A percentile compares a stretch with the other conserved stretches of the same genome.
Conservation (phyloP, 768 basidiomycete genomes). For the Rhizopogon vulgaris region DNA sequence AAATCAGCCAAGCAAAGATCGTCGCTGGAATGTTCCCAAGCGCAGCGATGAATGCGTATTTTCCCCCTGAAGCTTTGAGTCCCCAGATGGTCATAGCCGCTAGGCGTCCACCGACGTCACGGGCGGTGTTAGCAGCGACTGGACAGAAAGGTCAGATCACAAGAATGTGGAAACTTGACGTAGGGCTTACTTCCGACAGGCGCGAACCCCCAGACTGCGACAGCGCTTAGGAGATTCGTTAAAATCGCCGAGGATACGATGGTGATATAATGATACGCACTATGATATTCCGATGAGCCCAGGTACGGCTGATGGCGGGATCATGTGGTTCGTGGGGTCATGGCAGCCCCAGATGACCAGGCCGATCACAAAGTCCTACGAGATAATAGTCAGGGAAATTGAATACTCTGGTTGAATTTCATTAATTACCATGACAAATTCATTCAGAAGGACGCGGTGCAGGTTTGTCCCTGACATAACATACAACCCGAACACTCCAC, state of each 20-base stretch:
- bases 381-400: background rate
- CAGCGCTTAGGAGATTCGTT: constrained; percentile 31
- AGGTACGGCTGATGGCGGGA: constrained; percentile 48
- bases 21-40: constrained; percentile 65
- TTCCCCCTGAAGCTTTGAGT: constrained; percentile 40
- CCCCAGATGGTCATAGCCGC: constrained; percentile 61
- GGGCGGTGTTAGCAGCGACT: constrained; percentile 63
- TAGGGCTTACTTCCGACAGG: constrained; percentile 35
- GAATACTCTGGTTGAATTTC: background rate
- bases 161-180: constrained; percentile 6
- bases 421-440: constrained; percentile 29
- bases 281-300: constrained; percentile 53
- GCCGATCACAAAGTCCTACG: constrained; percentile 41
- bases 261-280: constrained; percentile 29
- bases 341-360: constrained; percentile 45
- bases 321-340: constrained; percentile 54
- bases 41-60: constrained; percentile 57
- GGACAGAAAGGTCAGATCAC: background rate
- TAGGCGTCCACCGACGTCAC: constrained; percentile 63
- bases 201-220: constrained; percentile 57
- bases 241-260: background rate
- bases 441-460: constrained; percentile 30
- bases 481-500: constrained; percentile 34
- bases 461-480: constrained; percentile 25
- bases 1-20: constrained; percentile 44